These are phyloP conservation scores for Seminavis robusta DNA, from an alignment of 108 stramenopile species.

Conservation along the genomic window DNA sequence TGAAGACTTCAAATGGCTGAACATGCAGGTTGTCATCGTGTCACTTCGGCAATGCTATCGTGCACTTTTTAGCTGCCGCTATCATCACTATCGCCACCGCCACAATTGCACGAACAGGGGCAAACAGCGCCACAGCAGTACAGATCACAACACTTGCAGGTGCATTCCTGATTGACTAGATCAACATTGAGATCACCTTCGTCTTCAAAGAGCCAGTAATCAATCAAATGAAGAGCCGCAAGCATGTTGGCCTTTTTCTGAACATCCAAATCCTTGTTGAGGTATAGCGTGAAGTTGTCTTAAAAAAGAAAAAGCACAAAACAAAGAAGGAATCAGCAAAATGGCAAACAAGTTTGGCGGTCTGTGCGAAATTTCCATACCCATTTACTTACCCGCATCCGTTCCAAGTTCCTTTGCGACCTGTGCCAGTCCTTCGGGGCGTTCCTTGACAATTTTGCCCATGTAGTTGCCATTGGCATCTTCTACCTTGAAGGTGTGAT, in stretches of 20 bases:
- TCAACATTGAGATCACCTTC: slow-evolving; percentile 11
- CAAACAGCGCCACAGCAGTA: slow-evolving; percentile 12
- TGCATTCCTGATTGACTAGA: slow-evolving; percentile 2
- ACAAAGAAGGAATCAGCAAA: too few relatives aligned
- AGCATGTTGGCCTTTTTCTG: slow-evolving; percentile 8
- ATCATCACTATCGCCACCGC: not conserved
- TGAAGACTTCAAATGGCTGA: too few relatives aligned
- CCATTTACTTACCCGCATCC: too few relatives aligned
- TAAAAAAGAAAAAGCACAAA: too few relatives aligned
- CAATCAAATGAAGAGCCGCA: slow-evolving; percentile 13
- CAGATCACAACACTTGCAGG: slow-evolving; percentile 15
- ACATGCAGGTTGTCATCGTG: too few relatives aligned
- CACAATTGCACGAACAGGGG: slow-evolving; percentile 7
- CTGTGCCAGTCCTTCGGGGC: slow-evolving; percentile 1
- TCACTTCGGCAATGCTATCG: too few relatives aligned
- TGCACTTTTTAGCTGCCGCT: too few relatives aligned
- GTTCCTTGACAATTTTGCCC: slow-evolving; percentile 18
- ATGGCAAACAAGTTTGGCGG: too few relatives aligned
- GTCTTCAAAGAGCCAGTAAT: slow-evolving; percentile 14
- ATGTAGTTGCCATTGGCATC: slow-evolving; percentile 7
- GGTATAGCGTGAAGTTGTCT: not conserved
- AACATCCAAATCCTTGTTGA: slow-evolving; percentile 2
- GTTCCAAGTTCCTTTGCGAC: slow-evolving; percentile 6
- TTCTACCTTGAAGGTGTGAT: slow-evolving; percentile 17
- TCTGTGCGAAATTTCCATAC: too few relatives aligned